Evolutionary conservation across 768 basidiomycete species (phyloP).

Genomic region (Lactarius evosmus): DNA sequence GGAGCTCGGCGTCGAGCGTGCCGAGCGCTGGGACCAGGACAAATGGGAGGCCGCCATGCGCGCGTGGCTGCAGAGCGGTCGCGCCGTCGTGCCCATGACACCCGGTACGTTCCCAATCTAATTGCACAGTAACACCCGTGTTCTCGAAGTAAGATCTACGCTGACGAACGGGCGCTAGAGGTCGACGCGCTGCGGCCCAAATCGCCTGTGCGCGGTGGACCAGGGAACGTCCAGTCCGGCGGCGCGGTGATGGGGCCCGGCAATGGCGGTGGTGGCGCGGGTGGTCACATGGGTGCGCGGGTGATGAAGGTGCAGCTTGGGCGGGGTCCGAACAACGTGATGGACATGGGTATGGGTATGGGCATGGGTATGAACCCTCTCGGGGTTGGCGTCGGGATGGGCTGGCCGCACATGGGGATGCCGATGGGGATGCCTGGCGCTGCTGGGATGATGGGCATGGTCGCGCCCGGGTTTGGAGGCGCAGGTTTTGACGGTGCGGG

Average conservation of each 20-base stretch:
- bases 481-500: slow-evolving; percentile 5
- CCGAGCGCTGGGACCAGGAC: slow-evolving; percentile 57
- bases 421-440: slow-evolving; percentile 25
- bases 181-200: slow-evolving; percentile 85
- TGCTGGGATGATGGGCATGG: slow-evolving; percentile 29
- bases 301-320: slow-evolving; percentile 28
- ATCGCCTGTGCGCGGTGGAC: slow-evolving; percentile 59
- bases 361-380: slow-evolving; percentile 21
- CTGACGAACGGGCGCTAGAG: slow-evolving; percentile 39
- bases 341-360: slow-evolving; percentile 24
- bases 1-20: slow-evolving; percentile 29
- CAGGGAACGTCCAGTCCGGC: slow-evolving; percentile 27
- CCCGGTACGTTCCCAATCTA: slow-evolving; percentile 35
- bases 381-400: slow-evolving; percentile 30
- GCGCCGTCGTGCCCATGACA: slow-evolving; percentile 62
- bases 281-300: slow-evolving; percentile 11
- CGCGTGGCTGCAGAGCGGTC: slow-evolving; percentile 44
- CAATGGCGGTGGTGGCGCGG: slow-evolving; percentile 16
- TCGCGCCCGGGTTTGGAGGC: neutral
- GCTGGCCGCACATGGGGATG: slow-evolving; percentile 30
- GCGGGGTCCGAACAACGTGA: slow-evolving; percentile 31
- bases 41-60: slow-evolving; percentile 63
- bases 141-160: neutral
- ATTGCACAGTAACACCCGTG: slow-evolving; percentile 11
- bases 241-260: slow-evolving; percentile 19